These are phyloP conservation scores for Aspergillus vadensis DNA, from an alignment of 2,329 filamentous ascomycete genomes.

Conservation along the genomic window DNA sequence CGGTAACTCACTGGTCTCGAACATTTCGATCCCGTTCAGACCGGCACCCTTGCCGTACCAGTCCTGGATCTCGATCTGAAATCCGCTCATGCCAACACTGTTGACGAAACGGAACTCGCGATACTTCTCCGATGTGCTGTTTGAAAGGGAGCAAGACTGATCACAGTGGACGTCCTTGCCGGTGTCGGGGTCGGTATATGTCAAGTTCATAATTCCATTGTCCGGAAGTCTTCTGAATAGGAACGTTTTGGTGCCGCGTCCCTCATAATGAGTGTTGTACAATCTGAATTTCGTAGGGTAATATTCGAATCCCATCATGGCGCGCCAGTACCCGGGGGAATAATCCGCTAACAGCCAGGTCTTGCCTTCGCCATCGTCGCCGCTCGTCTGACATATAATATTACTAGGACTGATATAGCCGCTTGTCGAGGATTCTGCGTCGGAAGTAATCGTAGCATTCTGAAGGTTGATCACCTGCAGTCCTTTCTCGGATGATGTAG, in stretches of 20 bases:
- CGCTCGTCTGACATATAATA: conserved; percentile 76
- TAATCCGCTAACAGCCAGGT: conserved; percentile 82
- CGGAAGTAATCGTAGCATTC: conserved; percentile 71
- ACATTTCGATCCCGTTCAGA: conserved; percentile 81
- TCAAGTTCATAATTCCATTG: conserved; percentile 94
- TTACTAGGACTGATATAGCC: conserved; percentile 76
- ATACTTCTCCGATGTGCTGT: conserved; percentile 64
- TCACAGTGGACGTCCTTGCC: conserved; percentile 73
- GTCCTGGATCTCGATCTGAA: conserved; percentile 80
- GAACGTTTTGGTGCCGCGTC: conserved; percentile 84
- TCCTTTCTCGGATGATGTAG: conserved; percentile 59
- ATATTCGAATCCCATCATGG: conserved; percentile 80
- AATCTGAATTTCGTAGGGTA: conserved; percentile 82
- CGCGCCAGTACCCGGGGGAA: conserved; percentile 78
- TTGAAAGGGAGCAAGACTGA: conserved; percentile 78
- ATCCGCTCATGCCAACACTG: conserved; percentile 79
- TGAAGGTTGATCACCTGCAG: conserved; percentile 82
- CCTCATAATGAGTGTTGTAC: conserved; percentile 82
- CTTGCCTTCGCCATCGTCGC: conserved; percentile 67
- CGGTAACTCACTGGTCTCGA: conserved; percentile 63
- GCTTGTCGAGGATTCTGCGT: conserved; percentile 59
- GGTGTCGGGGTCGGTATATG: conserved; percentile 75
- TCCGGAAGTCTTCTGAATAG: conserved; percentile 82
- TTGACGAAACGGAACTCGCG: conserved; percentile 95
- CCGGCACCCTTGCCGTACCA: conserved; percentile 88